phyloP scores from a whole-genome alignment of 2,329 filamentous ascomycete species.

The Seiridium unicorne region DNA sequence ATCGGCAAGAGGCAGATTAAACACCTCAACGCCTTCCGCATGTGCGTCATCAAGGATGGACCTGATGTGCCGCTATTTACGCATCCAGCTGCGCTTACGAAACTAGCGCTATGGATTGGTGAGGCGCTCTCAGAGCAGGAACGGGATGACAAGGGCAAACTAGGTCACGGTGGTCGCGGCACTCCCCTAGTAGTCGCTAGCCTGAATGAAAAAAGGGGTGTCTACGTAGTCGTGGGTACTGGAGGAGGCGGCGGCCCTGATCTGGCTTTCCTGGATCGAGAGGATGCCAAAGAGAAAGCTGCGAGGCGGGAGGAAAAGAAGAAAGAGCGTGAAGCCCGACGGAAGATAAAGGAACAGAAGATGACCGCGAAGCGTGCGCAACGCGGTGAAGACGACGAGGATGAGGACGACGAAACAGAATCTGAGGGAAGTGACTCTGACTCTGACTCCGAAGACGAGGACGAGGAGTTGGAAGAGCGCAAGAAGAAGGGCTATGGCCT shows the following conservation, averaged over 20 bases:
- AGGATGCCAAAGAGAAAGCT: slow-evolving; percentile 61
- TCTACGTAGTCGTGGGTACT: slow-evolving; percentile 91
- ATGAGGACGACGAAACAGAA: slow-evolving; percentile 49
- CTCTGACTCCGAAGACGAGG: slow-evolving; percentile 46
- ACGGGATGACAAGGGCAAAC: slow-evolving; percentile 68
- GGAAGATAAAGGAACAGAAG: slow-evolving; percentile 58
- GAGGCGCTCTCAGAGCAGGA: slow-evolving; percentile 92
- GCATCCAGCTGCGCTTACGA: slow-evolving; percentile 88
- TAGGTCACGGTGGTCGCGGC: slow-evolving; percentile 67
- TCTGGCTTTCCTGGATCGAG: slow-evolving; percentile 65
- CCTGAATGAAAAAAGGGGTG: slow-evolving; percentile 79
- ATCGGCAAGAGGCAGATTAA: slow-evolving; percentile 94
- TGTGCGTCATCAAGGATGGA: slow-evolving; percentile 94
- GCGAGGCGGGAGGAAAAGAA: slow-evolving; percentile 63
- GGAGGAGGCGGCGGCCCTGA: slow-evolving; percentile 81
- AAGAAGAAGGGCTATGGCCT: slow-evolving; percentile 67
- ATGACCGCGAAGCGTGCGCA: slow-evolving; percentile 54
- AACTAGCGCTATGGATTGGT: slow-evolving; percentile 89
- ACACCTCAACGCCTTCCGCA: slow-evolving; percentile 86
- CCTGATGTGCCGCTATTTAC: slow-evolving; percentile 90
- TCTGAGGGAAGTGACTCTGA: slow-evolving; percentile 54
- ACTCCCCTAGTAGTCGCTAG: slow-evolving; percentile 89
- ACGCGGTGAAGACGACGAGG: slow-evolving; percentile 43
- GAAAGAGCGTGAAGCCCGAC: slow-evolving; percentile 59
- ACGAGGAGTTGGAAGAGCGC: slow-evolving; percentile 52